Conservation (phyloP, 2,329 filamentous ascomycete genomes). For the Hortaea werneckii region DNA sequence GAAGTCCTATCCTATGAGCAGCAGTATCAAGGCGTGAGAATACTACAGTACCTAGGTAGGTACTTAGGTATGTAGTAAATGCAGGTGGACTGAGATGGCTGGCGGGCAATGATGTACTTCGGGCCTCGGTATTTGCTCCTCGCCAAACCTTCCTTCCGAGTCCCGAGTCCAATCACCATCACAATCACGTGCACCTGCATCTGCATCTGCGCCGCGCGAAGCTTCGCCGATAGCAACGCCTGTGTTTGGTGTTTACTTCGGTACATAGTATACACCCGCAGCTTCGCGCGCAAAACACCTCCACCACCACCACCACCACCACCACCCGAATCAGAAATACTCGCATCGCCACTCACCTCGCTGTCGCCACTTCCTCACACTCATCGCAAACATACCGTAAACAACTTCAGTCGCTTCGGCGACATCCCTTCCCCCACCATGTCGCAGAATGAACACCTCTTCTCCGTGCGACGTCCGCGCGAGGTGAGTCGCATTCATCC, state of each 20-base stretch:
- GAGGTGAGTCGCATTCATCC: slow-evolving; percentile 52
- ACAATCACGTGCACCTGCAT: not conserved
- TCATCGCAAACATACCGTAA: too few species aligned
- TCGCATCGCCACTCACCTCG: not conserved
- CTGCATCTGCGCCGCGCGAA: too few species aligned
- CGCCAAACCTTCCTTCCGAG: not conserved
- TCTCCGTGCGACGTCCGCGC: slow-evolving; percentile 83
- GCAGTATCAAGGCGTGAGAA: too few species aligned
- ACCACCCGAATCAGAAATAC: too few species aligned
- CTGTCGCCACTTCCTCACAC: not conserved
- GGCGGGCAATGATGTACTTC: not conserved
- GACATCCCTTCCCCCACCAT: slow-evolving; percentile 37
- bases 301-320: too few species aligned
- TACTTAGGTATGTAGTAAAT: too few species aligned
- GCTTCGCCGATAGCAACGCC: not conserved
- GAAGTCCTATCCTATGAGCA: too few species aligned
- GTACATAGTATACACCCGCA: not conserved
- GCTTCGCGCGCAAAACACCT: too few species aligned
- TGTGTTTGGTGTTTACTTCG: not conserved
- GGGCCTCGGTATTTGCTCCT: slow-evolving; percentile 1
- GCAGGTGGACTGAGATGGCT: not conserved
- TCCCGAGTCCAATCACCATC: not conserved
- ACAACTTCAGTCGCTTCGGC: too few species aligned
- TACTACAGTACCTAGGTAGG: too few species aligned
- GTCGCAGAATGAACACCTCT: slow-evolving; percentile 69